Base-by-base conservation (phyloP, 805 yeast genomes). In the Suhomyces sp. region DNA sequence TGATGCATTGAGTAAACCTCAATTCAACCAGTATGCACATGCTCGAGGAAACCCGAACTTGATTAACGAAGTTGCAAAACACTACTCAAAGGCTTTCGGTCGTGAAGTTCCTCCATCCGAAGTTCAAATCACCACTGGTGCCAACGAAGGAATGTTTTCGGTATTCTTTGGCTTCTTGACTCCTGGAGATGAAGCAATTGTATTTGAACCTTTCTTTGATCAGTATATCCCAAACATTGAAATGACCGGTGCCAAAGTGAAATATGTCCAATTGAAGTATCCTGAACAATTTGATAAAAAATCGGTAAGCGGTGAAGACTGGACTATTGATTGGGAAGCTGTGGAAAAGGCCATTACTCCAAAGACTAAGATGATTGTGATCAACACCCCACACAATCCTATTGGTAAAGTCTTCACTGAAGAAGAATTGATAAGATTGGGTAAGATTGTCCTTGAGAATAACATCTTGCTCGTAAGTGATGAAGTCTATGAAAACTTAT, bases 341-440 rank as follows among this genome's bases (percentile, higher is more conserved):
- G 77, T 94, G 50, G 86, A 86, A 58, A 75, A 76, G 2, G 85
- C 93, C 6, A 83, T 94, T 57, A 80, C 86, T 31, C 71, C 78
- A 21, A 85, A 83, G 61, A 94, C 99, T 7, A 92, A 89, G 65
- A 81, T 92, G 73, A 82, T 94, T 53, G 89, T 94, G 22, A 69
- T 94, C 53, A 94, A 94, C 74, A 84, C 96, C 15, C 99, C 99
- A 9, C 97, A 94, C 73, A 94, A 94, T 68, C 99, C 99, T 24
- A 81, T 93, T 53, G 99, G 99, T 22, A 94, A 94, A 67, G 84
- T 92, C 20, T 88, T 91, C 71, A 82, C 86, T 52, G 80, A 77
- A 47, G 85, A 81, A 25, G 99, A 94, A 71, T 79, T 94, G 58
- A 66, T 71, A 15, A 76, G 78, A 56, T 83, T 94, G 58, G 98